Conservation (phyloP, 2,329 filamentous ascomycete genomes). For the Fusarium sp. region DNA sequence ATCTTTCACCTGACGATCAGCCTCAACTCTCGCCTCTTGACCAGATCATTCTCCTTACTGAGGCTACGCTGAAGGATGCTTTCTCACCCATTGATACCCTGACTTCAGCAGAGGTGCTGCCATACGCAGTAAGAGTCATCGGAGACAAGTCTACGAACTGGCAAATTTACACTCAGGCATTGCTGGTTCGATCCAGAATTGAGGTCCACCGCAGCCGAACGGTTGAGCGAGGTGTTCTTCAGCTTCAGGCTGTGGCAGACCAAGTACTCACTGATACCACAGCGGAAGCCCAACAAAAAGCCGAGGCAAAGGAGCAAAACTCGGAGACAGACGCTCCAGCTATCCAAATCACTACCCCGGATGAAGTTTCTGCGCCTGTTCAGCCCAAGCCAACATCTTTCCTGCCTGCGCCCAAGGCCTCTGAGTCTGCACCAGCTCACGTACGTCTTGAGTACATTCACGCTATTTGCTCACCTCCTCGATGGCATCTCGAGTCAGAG, state of each 20-base stretch:
- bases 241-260: constrained; percentile 94
- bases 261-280: constrained; percentile 90
- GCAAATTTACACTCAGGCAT: constrained; percentile 96
- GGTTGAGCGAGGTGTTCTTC: constrained; percentile 87
- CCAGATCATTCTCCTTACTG: constrained; percentile 89
- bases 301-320: constrained; percentile 38
- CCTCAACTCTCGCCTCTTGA: constrained; percentile 86
- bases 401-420: constrained; percentile 78
- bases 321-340: constrained; percentile 54
- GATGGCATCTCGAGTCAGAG: constrained; percentile 96
- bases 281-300: constrained; percentile 48
- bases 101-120: constrained; percentile 92
- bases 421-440: constrained; percentile 81
- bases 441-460: constrained; percentile 87
- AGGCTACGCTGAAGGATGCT: constrained; percentile 88
- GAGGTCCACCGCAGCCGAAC: constrained; percentile 90
- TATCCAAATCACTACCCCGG: constrained; percentile 59
- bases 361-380: constrained; percentile 44
- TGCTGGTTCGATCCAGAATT: constrained; percentile 89
- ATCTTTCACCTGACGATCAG: constrained; percentile 81
- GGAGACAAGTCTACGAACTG: constrained; percentile 93
- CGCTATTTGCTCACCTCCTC: constrained; percentile 82
- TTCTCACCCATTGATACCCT: constrained; percentile 84
- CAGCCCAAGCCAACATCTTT: constrained; percentile 75
- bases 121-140: constrained; percentile 89